Evolutionary conservation across 495 filamentous ascomycete genomes (phyloP), one percentile per base, ranked within the genome.

Genomic region (Aspergillus haitiensis): DNA sequence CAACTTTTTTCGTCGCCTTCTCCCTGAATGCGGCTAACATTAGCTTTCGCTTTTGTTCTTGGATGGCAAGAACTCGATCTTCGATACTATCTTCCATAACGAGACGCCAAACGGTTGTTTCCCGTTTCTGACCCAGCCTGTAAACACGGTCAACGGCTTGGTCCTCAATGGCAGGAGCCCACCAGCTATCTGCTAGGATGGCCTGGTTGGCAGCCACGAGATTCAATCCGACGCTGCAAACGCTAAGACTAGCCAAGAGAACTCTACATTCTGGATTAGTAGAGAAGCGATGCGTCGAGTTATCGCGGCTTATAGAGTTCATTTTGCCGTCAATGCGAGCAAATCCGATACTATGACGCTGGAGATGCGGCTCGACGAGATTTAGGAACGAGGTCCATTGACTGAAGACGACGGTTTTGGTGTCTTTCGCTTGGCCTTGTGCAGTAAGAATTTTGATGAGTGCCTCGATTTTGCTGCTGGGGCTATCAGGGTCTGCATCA

Each of bases 141-240:
- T 97, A 91, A 15, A 97, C 93, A 1, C 93, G 86, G 67, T 98
- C 93, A 3, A 97, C 83, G 31, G 93, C 93, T 66, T 98, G 93
- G 65, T 96, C 92, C 71, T 98, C 93, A 59, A 96, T 93, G 0
- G 91, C 92, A 0, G 92, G 91, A 3, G 92, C 91, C 91, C 93
- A 97, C 93, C 91, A 97, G 46, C 82, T 87, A 67, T 98, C 93
- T 0, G 84, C 81, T 7, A 96, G 78, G 13, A 97, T 85, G 48
- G 94, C 91, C 27, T 93, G 92, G 56, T 93, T 92, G 2, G 93
- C 93, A 0, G 90, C 86, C 0, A 92, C 88, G 12, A 98, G 84
- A 64, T 98, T 97, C 40, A 98, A 78, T 2, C 93, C 93, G 13
- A 98, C 92, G 40, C 84, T 87, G 70, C 89, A 92, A 11, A 95